phyloP scores from a whole-genome alignment of 495 filamentous ascomycete species.

The Neurospora sublineolata region DNA sequence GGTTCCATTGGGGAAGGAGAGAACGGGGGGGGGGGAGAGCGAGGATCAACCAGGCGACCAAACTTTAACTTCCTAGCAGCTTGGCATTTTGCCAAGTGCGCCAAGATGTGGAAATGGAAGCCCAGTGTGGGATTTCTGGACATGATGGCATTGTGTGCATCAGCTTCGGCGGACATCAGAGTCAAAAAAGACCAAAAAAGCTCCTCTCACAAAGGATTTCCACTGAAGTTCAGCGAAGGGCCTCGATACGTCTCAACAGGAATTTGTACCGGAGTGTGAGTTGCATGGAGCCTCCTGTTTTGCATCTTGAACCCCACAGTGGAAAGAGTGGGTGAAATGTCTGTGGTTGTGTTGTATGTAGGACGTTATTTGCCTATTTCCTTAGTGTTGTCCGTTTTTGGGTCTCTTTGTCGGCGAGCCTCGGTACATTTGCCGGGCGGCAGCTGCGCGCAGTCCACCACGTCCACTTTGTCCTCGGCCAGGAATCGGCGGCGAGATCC shows the following conservation, averaged over 20 bases:
- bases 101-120: not conserved
- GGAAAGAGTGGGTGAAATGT: not conserved
- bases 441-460: not conserved
- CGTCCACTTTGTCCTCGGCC: not conserved
- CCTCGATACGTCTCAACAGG: not conserved
- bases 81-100: not conserved
- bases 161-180: not conserved
- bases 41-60: not conserved
- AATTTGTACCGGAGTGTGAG: not conserved
- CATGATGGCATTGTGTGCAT: not conserved
- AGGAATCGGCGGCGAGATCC: not conserved
- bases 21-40: not conserved
- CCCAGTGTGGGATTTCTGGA: not conserved
- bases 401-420: constrained; percentile 9
- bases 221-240: not conserved
- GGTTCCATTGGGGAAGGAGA: not conserved
- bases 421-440: constrained; percentile 14
- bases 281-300: not conserved
- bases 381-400: constrained; percentile 1
- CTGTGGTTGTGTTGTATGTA: not conserved
- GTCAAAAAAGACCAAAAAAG: not conserved
- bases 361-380: not conserved
- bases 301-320: not conserved
- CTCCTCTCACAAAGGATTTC: not conserved
- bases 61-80: not conserved